Evolutionary conservation across 176 grass and related monocot species (phyloP), one percentile per base, ranked within the genome.

Genomic region (Oryza officinalis): DNA sequence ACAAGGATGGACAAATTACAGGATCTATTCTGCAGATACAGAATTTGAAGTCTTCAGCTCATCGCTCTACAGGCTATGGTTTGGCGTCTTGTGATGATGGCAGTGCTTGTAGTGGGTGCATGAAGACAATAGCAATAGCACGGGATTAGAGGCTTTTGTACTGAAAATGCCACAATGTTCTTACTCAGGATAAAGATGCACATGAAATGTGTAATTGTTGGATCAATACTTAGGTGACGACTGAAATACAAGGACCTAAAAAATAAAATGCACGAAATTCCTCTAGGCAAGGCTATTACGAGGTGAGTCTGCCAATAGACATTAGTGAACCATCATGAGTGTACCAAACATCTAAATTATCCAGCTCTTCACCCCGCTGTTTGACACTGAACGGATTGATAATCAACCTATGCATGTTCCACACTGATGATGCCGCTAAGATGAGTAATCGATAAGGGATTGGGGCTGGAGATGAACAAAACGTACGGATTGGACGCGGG

Each of bases 401-500:
- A 2, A n/a, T 37, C 6, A 73, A 63, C 63, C 46, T 9, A 50
- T 0, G 25, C 18, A 13, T 13, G 28, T 11, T 65, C 14, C 67
- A 67, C 44, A 7, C 10, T 32, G 61, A 10, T 1, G 0, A 67
- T 0, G 14, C 30, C 13, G 0, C 13, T 15, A 60, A 60, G 2
- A 9, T 0, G 43, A 4, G 0, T 52, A 30, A 70, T 41, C 50
- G n/a, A 49, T 2, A 22, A 45, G 27, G 27, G 8, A 3, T 2
- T 8, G 66, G 3, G 57, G 13, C 22, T 7, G 47, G 47, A 31
- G 15, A 27, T 64, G 80, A 72, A 13, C 63, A n/a, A 20, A 38
- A 68, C 79, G 0, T 68, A 97, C 95, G 73, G 88, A 86, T 87
- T 95, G 96, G 63, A 99, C 96, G 78, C 96, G 91, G 79, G 87